These are phyloP conservation scores for Pythium apleroticum DNA, from an alignment of 352 stramenopile species.

Conservation along the genomic window DNA sequence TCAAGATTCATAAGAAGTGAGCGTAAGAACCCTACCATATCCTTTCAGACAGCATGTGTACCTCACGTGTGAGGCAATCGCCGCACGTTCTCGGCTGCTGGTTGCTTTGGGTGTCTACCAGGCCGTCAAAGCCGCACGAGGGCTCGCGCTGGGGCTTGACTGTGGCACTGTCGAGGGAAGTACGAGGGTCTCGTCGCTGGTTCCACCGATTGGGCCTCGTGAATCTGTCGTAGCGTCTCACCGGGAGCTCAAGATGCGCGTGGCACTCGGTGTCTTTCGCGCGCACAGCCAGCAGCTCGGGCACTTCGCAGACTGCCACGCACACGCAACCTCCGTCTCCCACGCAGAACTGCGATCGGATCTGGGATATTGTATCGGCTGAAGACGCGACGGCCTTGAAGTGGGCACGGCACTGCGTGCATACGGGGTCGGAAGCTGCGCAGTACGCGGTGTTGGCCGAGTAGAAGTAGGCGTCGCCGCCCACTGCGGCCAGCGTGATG, in stretches of 20 bases:
- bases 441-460: constrained; percentile 52
- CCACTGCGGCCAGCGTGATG: neutral
- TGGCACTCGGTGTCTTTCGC: neutral
- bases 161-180: neutral
- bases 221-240: neutral
- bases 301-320: constrained; percentile 18
- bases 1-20: neutral
- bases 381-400: neutral
- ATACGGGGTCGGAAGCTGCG: constrained; percentile 33
- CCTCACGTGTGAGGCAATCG: neutral
- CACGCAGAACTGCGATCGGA: constrained; percentile 5
- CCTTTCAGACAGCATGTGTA: neutral
- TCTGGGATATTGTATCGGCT: neutral
- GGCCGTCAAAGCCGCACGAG: neutral
- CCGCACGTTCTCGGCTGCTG: neutral
- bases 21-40: too few relatives aligned
- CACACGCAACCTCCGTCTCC: constrained; percentile 9
- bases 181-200: neutral
- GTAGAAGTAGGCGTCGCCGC: neutral
- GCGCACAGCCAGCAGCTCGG: constrained; percentile 2
- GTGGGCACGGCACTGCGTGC: constrained; percentile 28
- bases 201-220: neutral
- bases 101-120: neutral
- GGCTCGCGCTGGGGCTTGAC: neutral
- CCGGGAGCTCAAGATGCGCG: neutral